Percentiles rank a stretch among this genome's conserved stretches.
Conservation (phyloP, 2,329 filamentous ascomycete species). For the Diaporthe vaccinii region DNA sequence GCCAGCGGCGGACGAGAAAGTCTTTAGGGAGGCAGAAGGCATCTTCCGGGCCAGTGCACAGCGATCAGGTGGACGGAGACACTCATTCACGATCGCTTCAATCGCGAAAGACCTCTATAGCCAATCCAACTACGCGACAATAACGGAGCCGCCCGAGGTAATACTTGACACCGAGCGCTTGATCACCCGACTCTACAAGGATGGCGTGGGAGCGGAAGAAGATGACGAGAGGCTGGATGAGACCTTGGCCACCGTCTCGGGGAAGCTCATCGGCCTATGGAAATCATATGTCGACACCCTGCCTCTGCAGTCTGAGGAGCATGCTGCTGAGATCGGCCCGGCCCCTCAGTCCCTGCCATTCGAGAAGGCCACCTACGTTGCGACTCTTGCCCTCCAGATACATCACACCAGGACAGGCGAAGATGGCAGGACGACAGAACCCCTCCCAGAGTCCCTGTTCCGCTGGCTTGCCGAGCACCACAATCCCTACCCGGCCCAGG, state of each 20-base stretch:
- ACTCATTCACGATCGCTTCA: constrained; percentile 74
- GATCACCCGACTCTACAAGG: constrained; percentile 74
- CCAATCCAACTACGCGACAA: constrained; percentile 67
- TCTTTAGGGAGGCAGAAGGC: constrained; percentile 68
- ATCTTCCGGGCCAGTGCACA: constrained; percentile 67
- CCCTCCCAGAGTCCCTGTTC: constrained; percentile 83
- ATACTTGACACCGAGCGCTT: constrained; percentile 83
- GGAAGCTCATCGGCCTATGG: constrained; percentile 69
- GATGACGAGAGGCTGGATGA: constrained; percentile 69
- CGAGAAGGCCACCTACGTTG: constrained; percentile 84
- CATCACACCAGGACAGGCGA: constrained; percentile 73
- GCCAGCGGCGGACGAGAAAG: constrained; percentile 66
- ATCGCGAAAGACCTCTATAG: constrained; percentile 80
- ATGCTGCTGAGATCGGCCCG: constrained; percentile 74
- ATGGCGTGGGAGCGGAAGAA: constrained; percentile 69
- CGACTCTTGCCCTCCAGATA: constrained; percentile 81
- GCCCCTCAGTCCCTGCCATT: constrained; percentile 73
- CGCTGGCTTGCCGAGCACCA: constrained; percentile 86
- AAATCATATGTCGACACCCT: constrained; percentile 64
- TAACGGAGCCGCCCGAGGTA: constrained; percentile 79
- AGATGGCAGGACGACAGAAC: constrained; percentile 54
- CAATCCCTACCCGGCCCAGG: constrained; percentile 77
- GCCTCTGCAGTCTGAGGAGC: constrained; percentile 64
- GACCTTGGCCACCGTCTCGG: constrained; percentile 67
- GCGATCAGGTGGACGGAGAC: constrained; percentile 57